Conservation (phyloP, 371 early-diverging fungal species). For the Apophysomyces ossiformis region DNA sequence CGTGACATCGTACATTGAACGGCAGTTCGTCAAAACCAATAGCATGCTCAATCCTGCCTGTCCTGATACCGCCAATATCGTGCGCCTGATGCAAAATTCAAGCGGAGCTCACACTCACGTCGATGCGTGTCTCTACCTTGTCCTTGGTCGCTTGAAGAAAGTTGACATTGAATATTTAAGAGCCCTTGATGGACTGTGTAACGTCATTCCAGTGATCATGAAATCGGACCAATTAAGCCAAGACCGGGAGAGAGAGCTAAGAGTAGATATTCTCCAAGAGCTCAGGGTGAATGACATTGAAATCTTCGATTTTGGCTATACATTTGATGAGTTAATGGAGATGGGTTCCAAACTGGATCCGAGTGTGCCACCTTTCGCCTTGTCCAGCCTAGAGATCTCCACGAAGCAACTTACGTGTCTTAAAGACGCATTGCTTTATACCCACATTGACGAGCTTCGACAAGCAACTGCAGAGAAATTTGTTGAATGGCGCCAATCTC, state of each 20-base stretch:
- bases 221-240: slow-evolving; percentile 69
- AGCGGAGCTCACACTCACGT: slow-evolving; percentile 65
- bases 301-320: slow-evolving; percentile 19
- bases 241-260: slow-evolving; percentile 62
- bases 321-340: slow-evolving; percentile 17
- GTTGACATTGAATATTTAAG: slow-evolving; percentile 80
- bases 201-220: slow-evolving; percentile 67
- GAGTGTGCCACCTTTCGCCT: slow-evolving; percentile 40
- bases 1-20: slow-evolving; percentile 39
- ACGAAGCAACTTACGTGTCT: slow-evolving; percentile 29
- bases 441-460: slow-evolving; percentile 53
- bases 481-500: slow-evolving; percentile 53
- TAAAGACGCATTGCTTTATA: slow-evolving; percentile 46
- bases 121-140: slow-evolving; percentile 71
- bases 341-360: slow-evolving; percentile 23
- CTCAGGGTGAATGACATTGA: slow-evolving; percentile 49
- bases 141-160: slow-evolving; percentile 67
- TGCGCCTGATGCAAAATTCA: slow-evolving; percentile 34
- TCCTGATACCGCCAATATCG: slow-evolving; percentile 24
- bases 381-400: slow-evolving; percentile 21
- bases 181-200: slow-evolving; percentile 58
- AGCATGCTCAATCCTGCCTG: slow-evolving; percentile 29
- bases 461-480: slow-evolving; percentile 59
- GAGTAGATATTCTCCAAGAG: slow-evolving; percentile 52
- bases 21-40: slow-evolving; percentile 42